Percentiles rank a stretch among this genome's conserved stretches.
phyloP scores from a whole-genome alignment of 1,284 basidiomycete species.

The Microbotryum silenes-acaulis region DNA sequence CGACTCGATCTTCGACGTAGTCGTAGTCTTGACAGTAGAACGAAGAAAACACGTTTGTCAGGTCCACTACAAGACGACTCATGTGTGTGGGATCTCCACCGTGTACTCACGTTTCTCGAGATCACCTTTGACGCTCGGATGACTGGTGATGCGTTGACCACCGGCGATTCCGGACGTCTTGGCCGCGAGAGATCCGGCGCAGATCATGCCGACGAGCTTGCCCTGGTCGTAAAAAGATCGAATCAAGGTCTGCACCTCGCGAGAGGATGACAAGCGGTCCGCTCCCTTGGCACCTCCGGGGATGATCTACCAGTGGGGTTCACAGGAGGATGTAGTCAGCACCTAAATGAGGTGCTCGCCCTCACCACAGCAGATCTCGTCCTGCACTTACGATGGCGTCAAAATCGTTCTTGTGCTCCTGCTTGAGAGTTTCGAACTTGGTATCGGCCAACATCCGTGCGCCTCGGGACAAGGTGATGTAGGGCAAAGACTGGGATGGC shows the following conservation, averaged over 20 bases:
- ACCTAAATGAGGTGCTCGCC: neutral
- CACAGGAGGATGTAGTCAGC: neutral
- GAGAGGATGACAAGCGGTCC: constrained; percentile 38
- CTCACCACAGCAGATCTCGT: neutral
- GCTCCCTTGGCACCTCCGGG: constrained; percentile 77
- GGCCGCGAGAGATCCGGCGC: constrained; percentile 65
- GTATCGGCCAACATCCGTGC: constrained; percentile 64
- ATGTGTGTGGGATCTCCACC: neutral
- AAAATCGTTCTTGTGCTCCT: constrained; percentile 40
- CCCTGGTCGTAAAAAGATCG: constrained; percentile 52
- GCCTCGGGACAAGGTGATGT: constrained; percentile 61
- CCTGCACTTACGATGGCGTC: constrained; percentile 37
- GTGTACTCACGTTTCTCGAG: constrained; percentile 51
- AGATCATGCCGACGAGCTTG: constrained; percentile 72
- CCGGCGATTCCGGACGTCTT: constrained; percentile 54
- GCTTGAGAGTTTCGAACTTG: constrained; percentile 22
- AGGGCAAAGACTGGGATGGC: constrained; percentile 23
- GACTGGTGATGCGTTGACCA: constrained; percentile 58
- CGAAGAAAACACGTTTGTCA: neutral
- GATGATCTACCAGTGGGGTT: constrained; percentile 51
- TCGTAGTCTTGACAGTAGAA: constrained; percentile 52
- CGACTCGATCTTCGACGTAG: constrained; percentile 69
- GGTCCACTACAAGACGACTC: neutral
- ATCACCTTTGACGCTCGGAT: constrained; percentile 62
- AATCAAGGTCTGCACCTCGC: constrained; percentile 57